Evolutionary conservation across 192 early-diverging fungal species (phyloP), one percentile per base, ranked within the genome.

Genomic region (Rhizoclosmatium sp.): DNA sequence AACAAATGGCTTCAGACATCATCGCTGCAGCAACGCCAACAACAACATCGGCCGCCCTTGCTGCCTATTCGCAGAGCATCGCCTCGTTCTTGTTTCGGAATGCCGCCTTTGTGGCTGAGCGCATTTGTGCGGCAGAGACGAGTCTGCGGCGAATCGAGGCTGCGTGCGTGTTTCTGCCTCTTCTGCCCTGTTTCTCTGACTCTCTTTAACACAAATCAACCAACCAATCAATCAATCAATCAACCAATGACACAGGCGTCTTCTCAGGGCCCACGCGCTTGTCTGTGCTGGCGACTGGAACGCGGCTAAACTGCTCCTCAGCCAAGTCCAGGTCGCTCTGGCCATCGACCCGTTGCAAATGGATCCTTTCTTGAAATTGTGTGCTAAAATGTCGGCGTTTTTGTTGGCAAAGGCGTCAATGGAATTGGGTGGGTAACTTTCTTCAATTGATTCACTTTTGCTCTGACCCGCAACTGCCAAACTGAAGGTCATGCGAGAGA

Each of bases 71-170:
- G 12, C 21, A 19, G 31, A 65, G 60, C 61, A 76, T 89, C 41
- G 74, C 54, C 39, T 48, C 47, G 59, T 61, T 64, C n/a, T 54
- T 82, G 41, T 81, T 67, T 59, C 59, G 56, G 14, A 82, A 79
- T 40, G 88, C 85, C 58, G 47, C 86, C 4, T 85, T 89, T 62
- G 74, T 87, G 4, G 82, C 85, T 12, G 83, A 87, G 47, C 75
- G 85, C 14, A 47, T 86, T 3, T 46, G 65, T 2, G 44, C n/a
- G 14, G 14, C 59, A 2, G 44, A 76, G 23, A 44, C 46, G 69
- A 58, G 78, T 61, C n/a, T 47, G 21, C 59, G 69, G 2, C 40
- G 44, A 16, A 47, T 60, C 47, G 40, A 71, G 3, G 64, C 19
- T 16, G 47, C 39, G 16, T n/a, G 12, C 4, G 31, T 69, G 46